These are phyloP conservation scores for Liquidambar formosana DNA, from an alignment of 164 flowering plant species.

Conservation along the genomic window DNA sequence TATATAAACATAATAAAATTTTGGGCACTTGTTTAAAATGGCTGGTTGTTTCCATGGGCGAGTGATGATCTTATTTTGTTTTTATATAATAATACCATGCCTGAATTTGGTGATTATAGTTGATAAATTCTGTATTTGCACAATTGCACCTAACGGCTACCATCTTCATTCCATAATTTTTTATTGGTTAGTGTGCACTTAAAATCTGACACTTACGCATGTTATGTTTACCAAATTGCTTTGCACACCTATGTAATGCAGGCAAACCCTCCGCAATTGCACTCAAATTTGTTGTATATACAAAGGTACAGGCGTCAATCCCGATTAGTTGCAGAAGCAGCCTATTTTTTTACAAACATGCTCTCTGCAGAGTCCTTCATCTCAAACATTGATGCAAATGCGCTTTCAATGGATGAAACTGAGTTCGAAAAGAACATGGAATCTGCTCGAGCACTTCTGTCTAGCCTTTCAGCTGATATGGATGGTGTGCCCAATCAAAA, in stretches of 20 bases:
- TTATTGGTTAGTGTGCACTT: not conserved
- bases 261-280: constrained; percentile 98
- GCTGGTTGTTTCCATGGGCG: not conserved
- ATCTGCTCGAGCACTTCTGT: constrained; percentile 67
- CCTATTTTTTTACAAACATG: constrained; percentile 90
- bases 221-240: not conserved
- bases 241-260: constrained; percentile 29
- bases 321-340: constrained; percentile 80
- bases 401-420: constrained; percentile 88
- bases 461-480: constrained; percentile 53
- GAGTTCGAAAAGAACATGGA: constrained; percentile 87
- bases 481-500: constrained; percentile 34
- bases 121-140: not conserved
- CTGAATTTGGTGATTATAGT: not conserved
- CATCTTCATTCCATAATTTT: not conserved
- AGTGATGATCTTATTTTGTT: not conserved
- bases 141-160: not conserved
- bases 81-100: not conserved
- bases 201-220: not conserved
- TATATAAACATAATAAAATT: too few species aligned
- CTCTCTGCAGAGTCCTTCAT: constrained; percentile 92
- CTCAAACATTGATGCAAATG: constrained; percentile 70
- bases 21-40: not conserved
- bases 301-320: constrained; percentile 86
- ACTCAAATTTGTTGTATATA: constrained; percentile 84